These are phyloP conservation scores for Polytrichum commune DNA, from an alignment of 225 moss, liverwort and hornwort genomes.

Conservation along the genomic window DNA sequence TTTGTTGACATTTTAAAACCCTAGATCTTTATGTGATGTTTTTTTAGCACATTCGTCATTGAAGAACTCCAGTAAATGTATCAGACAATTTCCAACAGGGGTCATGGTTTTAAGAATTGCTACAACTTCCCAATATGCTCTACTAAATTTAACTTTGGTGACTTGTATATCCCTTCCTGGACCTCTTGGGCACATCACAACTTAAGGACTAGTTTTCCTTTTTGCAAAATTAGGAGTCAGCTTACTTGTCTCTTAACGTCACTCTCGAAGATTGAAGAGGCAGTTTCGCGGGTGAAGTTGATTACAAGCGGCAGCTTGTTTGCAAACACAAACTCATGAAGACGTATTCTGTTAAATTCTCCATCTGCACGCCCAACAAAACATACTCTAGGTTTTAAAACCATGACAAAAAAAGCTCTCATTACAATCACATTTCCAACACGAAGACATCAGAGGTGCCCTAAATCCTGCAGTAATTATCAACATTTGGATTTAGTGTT, in stretches of 20 bases:
- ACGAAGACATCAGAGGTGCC: too few relatives aligned
- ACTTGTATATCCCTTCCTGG: too few relatives aligned
- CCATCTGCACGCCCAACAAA: conserved; percentile 37
- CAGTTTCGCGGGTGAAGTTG: conserved; percentile 30
- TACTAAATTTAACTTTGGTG: too few relatives aligned
- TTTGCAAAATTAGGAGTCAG: not conserved
- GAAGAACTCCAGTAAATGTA: too few relatives aligned
- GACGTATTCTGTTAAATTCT: conserved; percentile 31
- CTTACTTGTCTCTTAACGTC: conserved; percentile 49
- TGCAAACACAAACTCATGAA: conserved; percentile 32
- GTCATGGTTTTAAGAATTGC: too few relatives aligned
- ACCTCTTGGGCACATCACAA: not conserved
- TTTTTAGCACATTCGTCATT: too few relatives aligned
- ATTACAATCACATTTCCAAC: too few relatives aligned
- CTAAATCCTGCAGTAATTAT: not conserved
- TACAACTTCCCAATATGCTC: too few relatives aligned
- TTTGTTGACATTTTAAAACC: too few relatives aligned
- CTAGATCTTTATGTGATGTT: too few relatives aligned
- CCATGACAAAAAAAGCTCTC: too few relatives aligned
- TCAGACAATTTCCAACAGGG: too few relatives aligned
- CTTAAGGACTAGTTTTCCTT: not conserved
- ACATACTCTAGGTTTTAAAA: not conserved
- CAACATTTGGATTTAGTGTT: not conserved
- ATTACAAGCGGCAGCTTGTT: conserved; percentile 52
- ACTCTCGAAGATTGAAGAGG: conserved; percentile 41